These are phyloP conservation scores for Gillenia trifoliata DNA, from an alignment of 306 rosid species.

Conservation along the genomic window DNA sequence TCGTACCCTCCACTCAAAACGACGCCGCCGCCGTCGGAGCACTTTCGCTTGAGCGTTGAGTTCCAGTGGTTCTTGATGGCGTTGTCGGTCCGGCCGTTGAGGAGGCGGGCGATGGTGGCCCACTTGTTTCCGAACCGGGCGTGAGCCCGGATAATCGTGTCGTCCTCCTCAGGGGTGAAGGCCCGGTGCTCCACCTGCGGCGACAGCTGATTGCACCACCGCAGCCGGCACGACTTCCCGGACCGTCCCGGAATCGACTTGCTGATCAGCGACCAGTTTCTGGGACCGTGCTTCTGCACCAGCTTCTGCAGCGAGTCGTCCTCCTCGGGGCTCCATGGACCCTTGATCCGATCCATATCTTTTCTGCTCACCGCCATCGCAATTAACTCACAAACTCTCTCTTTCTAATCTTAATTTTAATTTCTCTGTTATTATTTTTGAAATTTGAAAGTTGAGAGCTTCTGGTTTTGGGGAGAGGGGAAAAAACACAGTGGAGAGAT, in stretches of 20 bases:
- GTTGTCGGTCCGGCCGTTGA: constrained; percentile 91
- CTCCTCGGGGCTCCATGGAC: constrained; percentile 98
- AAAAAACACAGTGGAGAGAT: neutral
- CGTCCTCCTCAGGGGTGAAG: constrained; percentile 81
- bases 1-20: neutral
- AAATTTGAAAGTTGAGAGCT: neutral
- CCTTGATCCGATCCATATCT: constrained; percentile 92
- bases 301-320: constrained; percentile 68
- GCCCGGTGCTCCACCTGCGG: constrained; percentile 97
- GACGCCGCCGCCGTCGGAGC: constrained; percentile 26
- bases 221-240: constrained; percentile 87
- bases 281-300: constrained; percentile 80
- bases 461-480: neutral
- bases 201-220: constrained; percentile 97
- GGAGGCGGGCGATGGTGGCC: constrained; percentile 94
- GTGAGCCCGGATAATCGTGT: constrained; percentile 78
- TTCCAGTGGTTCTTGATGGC: constrained; percentile 98
- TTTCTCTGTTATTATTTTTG: neutral
- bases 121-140: constrained; percentile 94
- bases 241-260: constrained; percentile 85
- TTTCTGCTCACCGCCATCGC: constrained; percentile 24
- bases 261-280: constrained; percentile 93
- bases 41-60: constrained; percentile 87
- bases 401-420: neutral
- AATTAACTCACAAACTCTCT: neutral